Conservation (phyloP, 805 yeast genomes). For the Zygosaccharomyces kombuchaensis region DNA sequence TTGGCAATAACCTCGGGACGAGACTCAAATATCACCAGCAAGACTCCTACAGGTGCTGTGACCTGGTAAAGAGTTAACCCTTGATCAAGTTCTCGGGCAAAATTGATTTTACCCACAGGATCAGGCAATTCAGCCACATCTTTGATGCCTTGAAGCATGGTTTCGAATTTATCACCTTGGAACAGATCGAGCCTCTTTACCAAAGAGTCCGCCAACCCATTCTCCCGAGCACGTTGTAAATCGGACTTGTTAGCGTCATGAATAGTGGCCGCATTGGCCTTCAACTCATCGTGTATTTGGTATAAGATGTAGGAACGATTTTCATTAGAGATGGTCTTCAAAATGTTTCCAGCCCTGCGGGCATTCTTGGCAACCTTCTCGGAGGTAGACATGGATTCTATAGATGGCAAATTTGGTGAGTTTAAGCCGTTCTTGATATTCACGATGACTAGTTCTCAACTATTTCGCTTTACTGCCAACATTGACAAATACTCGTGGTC, state of each 20-base stretch:
- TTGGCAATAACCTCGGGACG: slow-evolving; percentile 99
- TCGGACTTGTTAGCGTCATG: slow-evolving; percentile 72
- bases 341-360: slow-evolving; percentile 72
- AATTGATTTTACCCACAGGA: slow-evolving; percentile 85
- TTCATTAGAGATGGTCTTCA: slow-evolving; percentile 72
- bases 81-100: slow-evolving; percentile 83
- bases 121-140: slow-evolving; percentile 89
- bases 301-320: slow-evolving; percentile 70
- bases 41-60: slow-evolving; percentile 92
- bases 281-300: slow-evolving; percentile 66
- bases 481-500: too few relatives aligned
- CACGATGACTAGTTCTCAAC: not conserved
- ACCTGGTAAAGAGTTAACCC: slow-evolving; percentile 79
- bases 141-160: slow-evolving; percentile 89
- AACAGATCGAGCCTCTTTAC: slow-evolving; percentile 81
- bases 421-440: not conserved
- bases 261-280: slow-evolving; percentile 54
- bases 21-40: slow-evolving; percentile 88
- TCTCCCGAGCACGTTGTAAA: slow-evolving; percentile 60
- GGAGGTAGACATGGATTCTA: slow-evolving; percentile 36
- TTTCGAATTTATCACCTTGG: slow-evolving; percentile 78
- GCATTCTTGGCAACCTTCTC: slow-evolving; percentile 78
- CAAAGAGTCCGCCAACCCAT: slow-evolving; percentile 62
- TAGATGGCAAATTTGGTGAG: not conserved
- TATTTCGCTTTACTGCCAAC: too few relatives aligned